These are phyloP conservation scores for Clarireedia monteithiana DNA, from an alignment of 2,329 filamentous ascomycete genomes.

Conservation along the genomic window DNA sequence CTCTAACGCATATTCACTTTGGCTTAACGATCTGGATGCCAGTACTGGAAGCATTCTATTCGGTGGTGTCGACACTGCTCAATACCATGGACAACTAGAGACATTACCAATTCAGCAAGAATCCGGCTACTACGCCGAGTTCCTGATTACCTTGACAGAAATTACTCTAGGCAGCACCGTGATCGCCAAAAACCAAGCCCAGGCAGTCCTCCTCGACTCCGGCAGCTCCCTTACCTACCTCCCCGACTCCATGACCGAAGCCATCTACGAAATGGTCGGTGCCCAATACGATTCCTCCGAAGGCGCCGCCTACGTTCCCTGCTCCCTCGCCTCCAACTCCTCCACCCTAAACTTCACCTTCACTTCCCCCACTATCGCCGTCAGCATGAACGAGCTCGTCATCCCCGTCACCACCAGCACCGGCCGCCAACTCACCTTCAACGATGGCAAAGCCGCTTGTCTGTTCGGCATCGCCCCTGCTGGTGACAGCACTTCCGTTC, in stretches of 20 bases:
- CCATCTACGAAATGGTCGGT: conserved; percentile 50
- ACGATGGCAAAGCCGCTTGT: conserved; percentile 49
- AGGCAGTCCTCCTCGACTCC: conserved; percentile 63
- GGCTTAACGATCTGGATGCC: conserved; percentile 64
- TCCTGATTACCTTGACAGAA: conserved; percentile 61
- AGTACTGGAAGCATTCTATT: conserved; percentile 63
- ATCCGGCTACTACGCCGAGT: conserved; percentile 47
- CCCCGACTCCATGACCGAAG: conserved; percentile 44
- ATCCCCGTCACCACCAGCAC: conserved; percentile 39
- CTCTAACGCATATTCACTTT: conserved; percentile 65
- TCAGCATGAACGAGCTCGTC: conserved; percentile 52
- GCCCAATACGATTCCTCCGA: conserved; percentile 48
- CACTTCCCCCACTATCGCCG: conserved; percentile 43
- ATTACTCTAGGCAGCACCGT: conserved; percentile 38
- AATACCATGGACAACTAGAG: conserved; percentile 54
- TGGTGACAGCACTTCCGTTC: conserved; percentile 45
- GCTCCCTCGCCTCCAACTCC: conserved; percentile 38
- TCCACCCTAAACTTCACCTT: conserved; percentile 47
- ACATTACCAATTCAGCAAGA: conserved; percentile 58
- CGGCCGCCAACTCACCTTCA: conserved; percentile 43
- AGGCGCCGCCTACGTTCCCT: conserved; percentile 54
- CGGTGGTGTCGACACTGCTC: conserved; percentile 62
- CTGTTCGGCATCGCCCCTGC: conserved; percentile 60
- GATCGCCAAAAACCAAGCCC: conserved; percentile 41
- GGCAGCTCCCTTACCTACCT: conserved; percentile 62